These are phyloP conservation scores for Westerdykella sp. DNA, from an alignment of 2,329 filamentous ascomycete species.

Conservation along the genomic window DNA sequence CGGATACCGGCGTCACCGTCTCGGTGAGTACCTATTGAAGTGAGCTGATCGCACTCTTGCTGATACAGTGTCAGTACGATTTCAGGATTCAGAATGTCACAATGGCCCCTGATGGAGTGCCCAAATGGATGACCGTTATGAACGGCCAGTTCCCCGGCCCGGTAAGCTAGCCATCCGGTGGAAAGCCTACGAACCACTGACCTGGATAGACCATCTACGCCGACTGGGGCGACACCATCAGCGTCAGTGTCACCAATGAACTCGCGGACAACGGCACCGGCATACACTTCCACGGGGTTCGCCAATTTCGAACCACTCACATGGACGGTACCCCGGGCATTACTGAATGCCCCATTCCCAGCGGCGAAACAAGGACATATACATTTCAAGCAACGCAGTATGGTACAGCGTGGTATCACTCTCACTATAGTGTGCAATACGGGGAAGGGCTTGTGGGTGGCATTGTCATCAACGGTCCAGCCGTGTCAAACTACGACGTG, in stretches of 20 bases:
- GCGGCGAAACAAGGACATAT: slow-evolving; percentile 40
- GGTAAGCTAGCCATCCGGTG: slow-evolving; percentile 26
- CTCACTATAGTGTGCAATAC: slow-evolving; percentile 26
- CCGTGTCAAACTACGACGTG: slow-evolving; percentile 36
- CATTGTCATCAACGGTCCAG: slow-evolving; percentile 38
- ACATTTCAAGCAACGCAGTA: slow-evolving; percentile 33
- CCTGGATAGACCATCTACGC: slow-evolving; percentile 37
- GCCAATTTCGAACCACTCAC: slow-evolving; percentile 39
- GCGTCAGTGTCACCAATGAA: slow-evolving; percentile 34
- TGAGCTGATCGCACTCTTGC: too few relatives aligned
- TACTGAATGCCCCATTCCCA: slow-evolving; percentile 62
- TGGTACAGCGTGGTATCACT: slow-evolving; percentile 32
- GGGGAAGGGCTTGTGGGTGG: slow-evolving; percentile 35
- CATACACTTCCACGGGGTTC: slow-evolving; percentile 49
- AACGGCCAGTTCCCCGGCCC: slow-evolving; percentile 46
- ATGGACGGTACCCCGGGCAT: slow-evolving; percentile 45
- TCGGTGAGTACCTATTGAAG: too few relatives aligned
- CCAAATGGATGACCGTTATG: slow-evolving; percentile 36
- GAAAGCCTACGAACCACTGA: slow-evolving; percentile 7
- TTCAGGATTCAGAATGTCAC: slow-evolving; percentile 41
- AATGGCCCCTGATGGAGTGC: slow-evolving; percentile 42
- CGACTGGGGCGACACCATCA: slow-evolving; percentile 38
- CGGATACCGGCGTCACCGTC: slow-evolving; percentile 37
- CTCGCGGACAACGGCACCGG: slow-evolving; percentile 43
- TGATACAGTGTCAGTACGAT: slow-evolving; percentile 33